Evolutionary conservation across 495 filamentous ascomycete genomes (phyloP).

Genomic region (Apiosordaria backusii): DNA sequence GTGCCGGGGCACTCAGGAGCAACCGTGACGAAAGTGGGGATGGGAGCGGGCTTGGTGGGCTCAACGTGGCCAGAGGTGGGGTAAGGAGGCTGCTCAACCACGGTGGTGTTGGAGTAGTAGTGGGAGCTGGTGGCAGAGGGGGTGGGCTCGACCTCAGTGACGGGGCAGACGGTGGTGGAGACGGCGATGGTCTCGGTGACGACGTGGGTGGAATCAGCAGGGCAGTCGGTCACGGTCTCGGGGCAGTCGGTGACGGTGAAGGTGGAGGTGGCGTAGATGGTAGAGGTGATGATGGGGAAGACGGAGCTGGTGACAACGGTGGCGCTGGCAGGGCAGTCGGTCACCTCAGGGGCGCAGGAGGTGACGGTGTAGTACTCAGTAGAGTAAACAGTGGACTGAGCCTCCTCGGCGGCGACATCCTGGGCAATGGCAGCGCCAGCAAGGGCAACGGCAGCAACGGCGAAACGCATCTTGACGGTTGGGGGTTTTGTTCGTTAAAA

Average conservation of each 20-base stretch:
- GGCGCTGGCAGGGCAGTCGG: constrained; percentile 50
- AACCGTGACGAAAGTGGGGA: constrained; percentile 23
- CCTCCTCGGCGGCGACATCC: constrained; percentile 1
- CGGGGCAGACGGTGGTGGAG: constrained; percentile 36
- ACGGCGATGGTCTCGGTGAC: constrained; percentile 35
- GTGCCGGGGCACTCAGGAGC: constrained; percentile 34
- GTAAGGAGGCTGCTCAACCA: constrained; percentile 13
- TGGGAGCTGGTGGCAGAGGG: constrained; percentile 16
- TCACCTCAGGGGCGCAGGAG: constrained; percentile 47
- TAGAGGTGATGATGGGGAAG: constrained; percentile 38
- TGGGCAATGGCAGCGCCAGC: constrained; percentile 45
- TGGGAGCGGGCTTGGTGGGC: constrained; percentile 15
- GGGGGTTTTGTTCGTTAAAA: constrained; percentile 34
- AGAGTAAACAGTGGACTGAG: constrained; percentile 50
- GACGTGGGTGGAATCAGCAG: constrained; percentile 44
- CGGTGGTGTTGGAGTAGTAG: constrained; percentile 20
- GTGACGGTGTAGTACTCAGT: constrained; percentile 57
- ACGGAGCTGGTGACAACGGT: constrained; percentile 41
- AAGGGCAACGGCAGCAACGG: constrained; percentile 46
- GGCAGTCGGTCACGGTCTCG: constrained; percentile 58
- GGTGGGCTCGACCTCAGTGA: constrained; percentile 19
- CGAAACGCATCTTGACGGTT: constrained; percentile 56
- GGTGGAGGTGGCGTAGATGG: constrained; percentile 52
- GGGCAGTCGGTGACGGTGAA: constrained; percentile 59
- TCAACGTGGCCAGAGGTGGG: constrained; percentile 31